Evolutionary conservation across 805 yeast genomes (phyloP).

Genomic region (Saccharomycopsis fibuligera): DNA sequence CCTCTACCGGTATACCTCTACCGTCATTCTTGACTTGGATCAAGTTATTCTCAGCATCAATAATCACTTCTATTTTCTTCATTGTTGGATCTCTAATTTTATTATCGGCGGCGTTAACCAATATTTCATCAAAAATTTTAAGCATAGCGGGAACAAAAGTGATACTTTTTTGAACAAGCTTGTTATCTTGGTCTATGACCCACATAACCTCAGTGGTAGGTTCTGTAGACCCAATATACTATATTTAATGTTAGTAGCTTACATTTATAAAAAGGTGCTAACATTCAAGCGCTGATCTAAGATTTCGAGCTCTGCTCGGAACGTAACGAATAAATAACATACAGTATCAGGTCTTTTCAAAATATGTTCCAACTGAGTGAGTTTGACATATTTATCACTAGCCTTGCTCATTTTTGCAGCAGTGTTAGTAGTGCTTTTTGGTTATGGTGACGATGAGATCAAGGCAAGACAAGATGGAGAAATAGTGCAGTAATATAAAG

Average conservation of each 20-base stretch:
- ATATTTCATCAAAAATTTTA: slow-evolving; percentile 93
- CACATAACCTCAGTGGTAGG: slow-evolving; percentile 73
- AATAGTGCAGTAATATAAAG: too few relatives aligned
- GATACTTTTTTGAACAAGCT: slow-evolving; percentile 49
- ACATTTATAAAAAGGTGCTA: too few relatives aligned
- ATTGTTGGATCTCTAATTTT: slow-evolving; percentile 89
- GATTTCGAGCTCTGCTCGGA: too few relatives aligned
- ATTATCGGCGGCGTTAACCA: slow-evolving; percentile 98
- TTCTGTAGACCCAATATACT: slow-evolving; percentile 90
- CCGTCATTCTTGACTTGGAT: slow-evolving; percentile 90
- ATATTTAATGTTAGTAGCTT: too few relatives aligned
- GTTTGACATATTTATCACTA: slow-evolving; percentile 76
- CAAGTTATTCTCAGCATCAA: slow-evolving; percentile 65
- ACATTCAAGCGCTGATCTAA: too few relatives aligned
- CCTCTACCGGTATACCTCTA: slow-evolving; percentile 89
- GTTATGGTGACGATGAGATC: neutral
- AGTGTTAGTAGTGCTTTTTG: neutral
- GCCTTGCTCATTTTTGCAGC: neutral
- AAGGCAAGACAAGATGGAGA: too few relatives aligned
- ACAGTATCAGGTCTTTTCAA: slow-evolving; percentile 91
- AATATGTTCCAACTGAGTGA: slow-evolving; percentile 93
- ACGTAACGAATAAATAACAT: slow-evolving; percentile 11
- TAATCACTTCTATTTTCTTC: slow-evolving; percentile 79
- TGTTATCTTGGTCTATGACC: slow-evolving; percentile 66
- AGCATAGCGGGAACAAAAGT: slow-evolving; percentile 91